These are phyloP conservation scores for Phyllosticta citribraziliensis DNA, from an alignment of 2,329 filamentous ascomycete species.

Conservation along the genomic window DNA sequence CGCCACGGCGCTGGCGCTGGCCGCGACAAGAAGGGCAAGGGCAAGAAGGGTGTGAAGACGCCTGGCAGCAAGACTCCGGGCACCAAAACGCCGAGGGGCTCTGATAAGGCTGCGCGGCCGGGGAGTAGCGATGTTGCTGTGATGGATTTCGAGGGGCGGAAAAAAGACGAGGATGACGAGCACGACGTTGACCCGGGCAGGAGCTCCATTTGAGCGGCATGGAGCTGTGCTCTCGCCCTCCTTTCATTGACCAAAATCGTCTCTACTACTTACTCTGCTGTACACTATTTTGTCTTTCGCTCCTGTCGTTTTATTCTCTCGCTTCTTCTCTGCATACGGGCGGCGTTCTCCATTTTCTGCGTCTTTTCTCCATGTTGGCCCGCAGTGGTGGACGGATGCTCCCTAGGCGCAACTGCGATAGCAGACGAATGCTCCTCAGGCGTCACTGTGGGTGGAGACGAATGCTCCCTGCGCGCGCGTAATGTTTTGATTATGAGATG, in stretches of 20 bases:
- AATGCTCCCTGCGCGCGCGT: too few relatives aligned
- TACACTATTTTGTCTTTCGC: not conserved
- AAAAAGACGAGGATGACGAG: not conserved
- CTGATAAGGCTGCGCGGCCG: not conserved
- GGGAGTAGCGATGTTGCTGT: not conserved
- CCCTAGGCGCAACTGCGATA: too few relatives aligned
- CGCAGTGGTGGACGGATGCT: too few relatives aligned
- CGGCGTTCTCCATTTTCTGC: not conserved
- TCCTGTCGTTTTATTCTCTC: not conserved
- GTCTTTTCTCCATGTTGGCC: not conserved
- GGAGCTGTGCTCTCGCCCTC: not conserved
- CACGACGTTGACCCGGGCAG: not conserved
- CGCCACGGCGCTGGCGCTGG: constrained; percentile 17
- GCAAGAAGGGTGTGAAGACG: constrained; percentile 1
- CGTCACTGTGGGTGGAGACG: too few relatives aligned
- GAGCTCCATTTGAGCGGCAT: not conserved
- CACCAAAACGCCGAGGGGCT: not conserved
- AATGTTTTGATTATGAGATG: too few relatives aligned
- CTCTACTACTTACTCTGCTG: not conserved
- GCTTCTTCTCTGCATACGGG: not conserved
- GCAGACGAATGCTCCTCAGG: too few relatives aligned
- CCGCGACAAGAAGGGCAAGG: not conserved
- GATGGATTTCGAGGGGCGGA: not conserved
- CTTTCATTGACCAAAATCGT: not conserved
- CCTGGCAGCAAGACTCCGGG: constrained; percentile 1